phyloP scores from a whole-genome alignment of 352 stramenopile genomes.

The Pythium brachiatum region DNA sequence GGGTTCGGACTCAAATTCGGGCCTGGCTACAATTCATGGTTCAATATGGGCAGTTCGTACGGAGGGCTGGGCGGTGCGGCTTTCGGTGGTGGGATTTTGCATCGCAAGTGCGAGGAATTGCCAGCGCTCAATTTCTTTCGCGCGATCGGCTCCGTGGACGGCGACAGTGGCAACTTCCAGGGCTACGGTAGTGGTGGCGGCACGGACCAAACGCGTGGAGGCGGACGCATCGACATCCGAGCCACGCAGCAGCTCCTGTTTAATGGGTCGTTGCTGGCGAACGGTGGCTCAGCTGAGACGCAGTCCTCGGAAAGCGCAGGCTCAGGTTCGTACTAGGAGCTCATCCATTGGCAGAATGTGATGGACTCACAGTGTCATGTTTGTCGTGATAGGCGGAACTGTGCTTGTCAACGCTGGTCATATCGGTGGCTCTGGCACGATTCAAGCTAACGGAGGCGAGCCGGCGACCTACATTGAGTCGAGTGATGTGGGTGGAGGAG shows the following conservation, averaged over 20 bases:
- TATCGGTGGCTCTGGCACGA: slow-evolving; percentile 11
- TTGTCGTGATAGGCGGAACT: slow-evolving; percentile 21
- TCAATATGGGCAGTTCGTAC: slow-evolving; percentile 62
- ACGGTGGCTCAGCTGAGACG: slow-evolving; percentile 51
- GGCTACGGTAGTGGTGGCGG: slow-evolving; percentile 82
- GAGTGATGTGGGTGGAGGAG: slow-evolving; percentile 17
- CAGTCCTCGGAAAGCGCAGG: slow-evolving; percentile 63
- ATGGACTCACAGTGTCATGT: too few relatives aligned
- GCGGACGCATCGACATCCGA: slow-evolving; percentile 54
- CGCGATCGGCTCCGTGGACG: slow-evolving; percentile 59
- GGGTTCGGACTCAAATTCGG: slow-evolving; percentile 73
- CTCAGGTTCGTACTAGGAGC: slow-evolving; percentile 37
- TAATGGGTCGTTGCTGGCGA: slow-evolving; percentile 62
- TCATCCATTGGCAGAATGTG: too few relatives aligned
- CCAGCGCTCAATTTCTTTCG: slow-evolving; percentile 57
- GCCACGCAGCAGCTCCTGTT: slow-evolving; percentile 39
- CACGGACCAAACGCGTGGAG: slow-evolving; percentile 53
- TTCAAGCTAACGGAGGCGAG: slow-evolving; percentile 24
- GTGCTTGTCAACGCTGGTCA: slow-evolving; percentile 15
- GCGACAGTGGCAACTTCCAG: slow-evolving; percentile 58
- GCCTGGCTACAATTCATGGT: slow-evolving; percentile 76
- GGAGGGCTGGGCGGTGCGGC: slow-evolving; percentile 75
- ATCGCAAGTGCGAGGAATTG: slow-evolving; percentile 49
- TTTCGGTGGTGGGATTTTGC: slow-evolving; percentile 29
- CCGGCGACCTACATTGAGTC: slow-evolving; percentile 13